These are phyloP conservation scores for Leptographium radiaticola DNA, from an alignment of 2,329 filamentous ascomycete species.

Conservation along the genomic window DNA sequence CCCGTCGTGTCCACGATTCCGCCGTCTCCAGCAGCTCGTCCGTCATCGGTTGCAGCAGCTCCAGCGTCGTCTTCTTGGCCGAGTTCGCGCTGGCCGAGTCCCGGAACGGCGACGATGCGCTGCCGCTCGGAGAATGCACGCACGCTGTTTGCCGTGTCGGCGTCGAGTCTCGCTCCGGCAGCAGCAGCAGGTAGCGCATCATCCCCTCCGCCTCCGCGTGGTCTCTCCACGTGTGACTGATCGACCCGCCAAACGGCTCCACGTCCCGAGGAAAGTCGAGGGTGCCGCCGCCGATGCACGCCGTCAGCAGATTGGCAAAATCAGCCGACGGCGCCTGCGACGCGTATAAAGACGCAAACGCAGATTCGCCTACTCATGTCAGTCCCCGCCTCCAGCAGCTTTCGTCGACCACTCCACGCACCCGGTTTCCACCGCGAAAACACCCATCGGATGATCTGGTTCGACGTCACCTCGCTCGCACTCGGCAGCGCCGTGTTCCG, in stretches of 20 bases:
- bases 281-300: conserved; percentile 45
- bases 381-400: not conserved
- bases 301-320: conserved; percentile 54
- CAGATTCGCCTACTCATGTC: conserved; percentile 41
- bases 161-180: conserved; percentile 21
- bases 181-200: conserved; percentile 41
- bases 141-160: not conserved
- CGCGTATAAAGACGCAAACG: conserved; percentile 52
- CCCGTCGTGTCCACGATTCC: conserved; percentile 30
- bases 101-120: not conserved
- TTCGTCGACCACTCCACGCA: conserved; percentile 26
- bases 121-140: conserved; percentile 1
- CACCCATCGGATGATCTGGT: conserved; percentile 68
- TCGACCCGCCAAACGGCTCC: conserved; percentile 30
- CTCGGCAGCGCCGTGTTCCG: conserved; percentile 56
- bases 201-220: conserved; percentile 29
- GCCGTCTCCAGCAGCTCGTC: conserved; percentile 34
- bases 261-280: conserved; percentile 19
- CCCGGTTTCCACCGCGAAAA: conserved; percentile 72
- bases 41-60: conserved; percentile 40
- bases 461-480: conserved; percentile 52
- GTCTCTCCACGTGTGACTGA: conserved; percentile 34
- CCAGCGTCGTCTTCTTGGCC: conserved; percentile 37
- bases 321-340: conserved; percentile 51
- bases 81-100: conserved; percentile 20